A percentile compares a stretch with the other conserved stretches of the same genome.
These are phyloP conservation scores for Penicilliopsis zonata DNA, from an alignment of 495 filamentous ascomycete species.

Conservation along the genomic window DNA sequence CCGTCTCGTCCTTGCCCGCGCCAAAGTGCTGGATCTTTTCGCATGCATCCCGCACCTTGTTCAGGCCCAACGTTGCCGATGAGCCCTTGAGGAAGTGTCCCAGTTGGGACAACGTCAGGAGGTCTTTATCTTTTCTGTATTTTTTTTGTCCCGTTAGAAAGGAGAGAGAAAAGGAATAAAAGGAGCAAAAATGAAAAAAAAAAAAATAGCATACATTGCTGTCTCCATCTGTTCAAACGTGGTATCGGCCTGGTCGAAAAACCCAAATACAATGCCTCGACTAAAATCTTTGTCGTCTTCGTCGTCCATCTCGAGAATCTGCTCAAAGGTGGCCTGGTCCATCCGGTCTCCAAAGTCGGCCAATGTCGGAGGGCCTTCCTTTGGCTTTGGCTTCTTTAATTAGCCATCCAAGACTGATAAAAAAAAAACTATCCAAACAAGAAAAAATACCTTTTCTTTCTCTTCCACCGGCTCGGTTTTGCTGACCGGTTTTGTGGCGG, in stretches of 20 bases:
- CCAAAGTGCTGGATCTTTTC: constrained; percentile 96
- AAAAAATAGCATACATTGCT: constrained; percentile 50
- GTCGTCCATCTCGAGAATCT: constrained; percentile 97
- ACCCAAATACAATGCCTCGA: constrained; percentile 76
- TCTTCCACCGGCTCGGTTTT: constrained; percentile 13
- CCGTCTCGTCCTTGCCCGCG: constrained; percentile 62
- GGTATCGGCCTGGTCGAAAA: constrained; percentile 80
- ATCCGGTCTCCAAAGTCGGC: constrained; percentile 56
- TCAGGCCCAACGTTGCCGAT: constrained; percentile 89
- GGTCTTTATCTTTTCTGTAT: constrained; percentile 48
- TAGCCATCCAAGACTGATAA: not conserved
- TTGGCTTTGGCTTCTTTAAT: constrained; percentile 16
- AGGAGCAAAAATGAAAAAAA: not conserved
- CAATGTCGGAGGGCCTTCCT: constrained; percentile 33
- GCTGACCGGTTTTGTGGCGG: not conserved
- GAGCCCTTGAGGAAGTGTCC: constrained; percentile 97
- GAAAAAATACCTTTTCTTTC: not conserved
- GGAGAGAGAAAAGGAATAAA: constrained; percentile 1
- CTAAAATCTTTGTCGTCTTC: constrained; percentile 68
- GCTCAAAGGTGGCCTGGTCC: constrained; percentile 71
- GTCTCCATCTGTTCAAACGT: constrained; percentile 82
- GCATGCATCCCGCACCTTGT: constrained; percentile 83
- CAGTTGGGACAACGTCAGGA: constrained; percentile 61
- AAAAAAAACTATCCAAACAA: too few relatives aligned
- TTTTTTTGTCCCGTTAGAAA: not conserved